Percentiles rank a stretch among this genome's conserved stretches.
phyloP scores from a whole-genome alignment of 805 yeast species.

The Osmozyma mogii region DNA sequence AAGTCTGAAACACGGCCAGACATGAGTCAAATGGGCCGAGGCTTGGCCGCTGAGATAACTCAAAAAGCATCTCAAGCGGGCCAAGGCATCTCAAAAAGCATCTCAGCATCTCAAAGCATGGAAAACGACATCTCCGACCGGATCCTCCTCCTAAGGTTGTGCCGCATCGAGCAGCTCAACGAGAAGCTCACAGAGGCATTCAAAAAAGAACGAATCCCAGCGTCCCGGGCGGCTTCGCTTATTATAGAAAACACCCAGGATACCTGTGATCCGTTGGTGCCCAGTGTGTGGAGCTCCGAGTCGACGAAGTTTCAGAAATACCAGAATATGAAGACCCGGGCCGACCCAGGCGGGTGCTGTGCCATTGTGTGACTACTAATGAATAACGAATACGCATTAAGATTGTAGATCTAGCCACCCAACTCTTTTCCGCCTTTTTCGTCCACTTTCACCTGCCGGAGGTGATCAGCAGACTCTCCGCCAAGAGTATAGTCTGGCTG shows the following conservation, averaged over 20 bases:
- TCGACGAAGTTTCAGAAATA: constrained; percentile 26
- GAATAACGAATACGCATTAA: constrained; percentile 1
- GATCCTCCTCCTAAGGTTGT: constrained; percentile 49
- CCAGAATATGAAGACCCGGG: constrained; percentile 3
- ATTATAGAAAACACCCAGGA: constrained; percentile 36
- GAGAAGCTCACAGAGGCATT: constrained; percentile 43
- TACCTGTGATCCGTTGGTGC: constrained; percentile 41
- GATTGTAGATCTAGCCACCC: constrained; percentile 25
- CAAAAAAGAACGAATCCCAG: constrained; percentile 50
- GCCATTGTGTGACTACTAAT: constrained; percentile 23
- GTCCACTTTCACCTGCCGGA: constrained; percentile 36
- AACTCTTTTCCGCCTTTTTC: constrained; percentile 41
- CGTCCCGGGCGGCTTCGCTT: constrained; percentile 51
- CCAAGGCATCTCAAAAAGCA: too few species aligned
- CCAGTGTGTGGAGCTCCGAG: constrained; percentile 33
- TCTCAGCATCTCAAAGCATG: too few species aligned
- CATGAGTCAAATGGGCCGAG: too few species aligned
- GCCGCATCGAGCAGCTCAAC: constrained; percentile 53
- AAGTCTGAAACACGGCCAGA: too few species aligned
- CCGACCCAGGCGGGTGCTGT: constrained; percentile 20
- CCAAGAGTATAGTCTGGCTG: constrained; percentile 36
- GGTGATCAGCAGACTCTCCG: constrained; percentile 25
- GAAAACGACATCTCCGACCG: constrained; percentile 15
- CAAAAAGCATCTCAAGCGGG: too few species aligned
- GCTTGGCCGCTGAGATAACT: too few species aligned